Evolutionary conservation across 257 asterid species (phyloP), one percentile per base, ranked within the genome.

Genomic region (Ballota nigra): DNA sequence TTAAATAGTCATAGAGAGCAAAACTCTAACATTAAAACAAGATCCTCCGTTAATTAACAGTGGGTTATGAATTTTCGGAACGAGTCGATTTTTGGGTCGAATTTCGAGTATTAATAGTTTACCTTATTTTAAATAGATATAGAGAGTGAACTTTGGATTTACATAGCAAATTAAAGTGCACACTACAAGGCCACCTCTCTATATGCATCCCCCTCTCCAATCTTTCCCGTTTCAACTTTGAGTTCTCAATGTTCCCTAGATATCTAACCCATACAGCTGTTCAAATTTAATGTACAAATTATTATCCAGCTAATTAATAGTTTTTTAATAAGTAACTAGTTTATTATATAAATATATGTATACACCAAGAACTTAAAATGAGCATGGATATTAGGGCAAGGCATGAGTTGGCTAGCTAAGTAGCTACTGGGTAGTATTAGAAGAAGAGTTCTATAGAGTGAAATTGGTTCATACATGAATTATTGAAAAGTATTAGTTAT

Each of bases 231-330:
- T 49, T 67, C 41, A 18, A 55, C 43, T 77, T 84, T 69, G 71
- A 79, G 68, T 69, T 72, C 79, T 34, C 41, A 69, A 29, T 78
- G 84, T 79, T 58, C 83, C 86, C 82, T 69, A 8, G 6, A 8
- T 63, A 69, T 72, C 75, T 55, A 80, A 80, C 84, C 28, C 80
- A 29, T 55, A 80, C 86, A 86, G 89, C 85, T 86, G 89, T 72
- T 20, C 33, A 34, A 36, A 59, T n/a, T 8, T 31, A 15, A 41
- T 38, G n/a, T 7, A 7, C 24, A 22, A 15, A 69, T 69, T 38
- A 13, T 55, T 34, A n/a, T 69, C n/a, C 34, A 69, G 60, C 18
- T 65, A 66, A 24, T 6, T 65, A 26, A 57, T 57, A 57, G 3
- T 58, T 13, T 5, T 9, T 59, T 34, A 61, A 31, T 4, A 53